Evolutionary conservation across 2,329 filamentous ascomycete species (phyloP), one percentile per base, ranked within the genome.

Genomic region (Sclerotiophoma versabilis): DNA sequence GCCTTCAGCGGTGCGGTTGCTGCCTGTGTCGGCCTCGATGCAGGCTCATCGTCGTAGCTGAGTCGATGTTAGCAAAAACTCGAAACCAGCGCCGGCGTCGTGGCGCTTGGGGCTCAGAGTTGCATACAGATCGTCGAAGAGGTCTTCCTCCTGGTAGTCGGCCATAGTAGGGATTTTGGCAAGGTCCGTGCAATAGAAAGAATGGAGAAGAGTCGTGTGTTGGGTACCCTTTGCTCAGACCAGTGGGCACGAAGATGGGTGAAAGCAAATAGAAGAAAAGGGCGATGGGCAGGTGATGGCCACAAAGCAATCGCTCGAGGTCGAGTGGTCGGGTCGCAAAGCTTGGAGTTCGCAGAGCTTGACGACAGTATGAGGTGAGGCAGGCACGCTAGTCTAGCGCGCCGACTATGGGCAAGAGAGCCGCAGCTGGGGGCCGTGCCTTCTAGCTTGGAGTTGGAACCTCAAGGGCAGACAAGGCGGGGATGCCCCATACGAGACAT

Each of bases 81-180:
- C 33, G 26, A 29, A 29, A 19, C 20, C 15, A 4, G 20, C 14
- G 30, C 19, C 6, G 7, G 11, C 14, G 17, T 14, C 44, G 23
- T 17, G 43, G 41, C 7, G 19, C 15, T 38, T 44, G 37, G 54
- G 47, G 46, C 32, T 44, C 41, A 46, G 32, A 5, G 23, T 51
- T 14, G 84, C 91, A 79, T 81, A 96, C 92, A 96, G 85, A 79
- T 96, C 93, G 69, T 92, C 92, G 77, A 96, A 96, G 77, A 96
- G 90, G 83, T 96, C 92, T 71, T 96, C 93, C 66, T 96, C 92
- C 42, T 56, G 53, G 36, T 93, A 90, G 70, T 95, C 91, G 41
- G 90, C 86, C 53, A 56, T 56, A 17, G 33, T 41, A 34, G 45
- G 12, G 39, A 14, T n/a, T n/a, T n/a, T n/a, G 37, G 49, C 25